A percentile compares a stretch with the other conserved stretches of the same genome.
These are phyloP conservation scores for Hypoxylon sp. DNA, from an alignment of 2,329 filamentous ascomycete species.

Conservation along the genomic window DNA sequence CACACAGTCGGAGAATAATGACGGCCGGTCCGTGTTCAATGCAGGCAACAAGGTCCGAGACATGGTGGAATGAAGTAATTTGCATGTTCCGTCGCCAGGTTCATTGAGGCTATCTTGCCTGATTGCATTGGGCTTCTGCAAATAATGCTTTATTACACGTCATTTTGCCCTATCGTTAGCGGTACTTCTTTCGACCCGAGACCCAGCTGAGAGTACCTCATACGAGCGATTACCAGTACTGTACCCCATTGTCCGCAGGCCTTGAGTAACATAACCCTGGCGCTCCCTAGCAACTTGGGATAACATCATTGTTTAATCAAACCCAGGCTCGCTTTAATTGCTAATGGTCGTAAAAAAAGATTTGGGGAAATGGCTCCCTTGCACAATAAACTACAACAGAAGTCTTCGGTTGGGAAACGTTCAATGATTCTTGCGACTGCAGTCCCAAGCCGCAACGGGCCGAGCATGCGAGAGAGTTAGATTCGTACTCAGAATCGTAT, in stretches of 20 bases:
- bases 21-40: slow-evolving; percentile 32
- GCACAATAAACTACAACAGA: slow-evolving; percentile 36
- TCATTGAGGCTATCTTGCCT: slow-evolving; percentile 33
- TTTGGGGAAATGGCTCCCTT: no score
- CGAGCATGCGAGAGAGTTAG: slow-evolving; percentile 1
- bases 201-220: slow-evolving; percentile 13
- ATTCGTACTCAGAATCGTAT: background rate
- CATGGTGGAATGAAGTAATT: slow-evolving; percentile 44
- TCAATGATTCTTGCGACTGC: slow-evolving; percentile 37
- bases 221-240: slow-evolving; percentile 19
- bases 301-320: slow-evolving; percentile 45
- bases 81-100: slow-evolving; percentile 34
- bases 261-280: background rate
- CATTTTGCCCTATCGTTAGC: slow-evolving; percentile 40
- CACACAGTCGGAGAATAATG: slow-evolving; percentile 45
- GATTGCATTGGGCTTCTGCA: slow-evolving; percentile 41
- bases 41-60: slow-evolving; percentile 48
- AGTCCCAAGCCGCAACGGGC: slow-evolving; percentile 13
- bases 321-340: slow-evolving; percentile 45
- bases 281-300: slow-evolving; percentile 16
- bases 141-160: slow-evolving; percentile 45
- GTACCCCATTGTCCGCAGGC: slow-evolving; percentile 1
- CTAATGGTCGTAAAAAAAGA: slow-evolving; percentile 40
- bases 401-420: slow-evolving; percentile 46
- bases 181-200: slow-evolving; percentile 23